Conservation (phyloP, 2,329 filamentous ascomycete genomes). For the Aspergillus piperis region DNA sequence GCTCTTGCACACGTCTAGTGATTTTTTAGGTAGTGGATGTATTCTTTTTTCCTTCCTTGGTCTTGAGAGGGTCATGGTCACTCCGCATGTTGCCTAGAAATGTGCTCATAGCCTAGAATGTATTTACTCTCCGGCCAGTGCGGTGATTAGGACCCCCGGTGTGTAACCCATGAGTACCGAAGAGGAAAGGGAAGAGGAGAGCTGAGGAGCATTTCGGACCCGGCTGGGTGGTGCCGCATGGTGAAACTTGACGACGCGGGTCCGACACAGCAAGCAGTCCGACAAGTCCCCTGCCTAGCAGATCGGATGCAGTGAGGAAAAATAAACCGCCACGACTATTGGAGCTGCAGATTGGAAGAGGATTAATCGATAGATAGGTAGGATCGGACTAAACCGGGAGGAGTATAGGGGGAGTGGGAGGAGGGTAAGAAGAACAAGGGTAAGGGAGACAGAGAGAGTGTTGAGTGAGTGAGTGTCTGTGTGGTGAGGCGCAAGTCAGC, state of each 20-base stretch:
- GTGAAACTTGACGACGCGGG: not conserved
- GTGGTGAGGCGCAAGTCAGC: constrained; percentile 3
- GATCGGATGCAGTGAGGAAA: not conserved
- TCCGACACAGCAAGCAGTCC: not conserved
- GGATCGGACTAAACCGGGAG: not conserved
- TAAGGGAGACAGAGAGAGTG: too few species aligned
- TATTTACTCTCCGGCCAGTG: not conserved
- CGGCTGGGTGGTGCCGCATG: not conserved
- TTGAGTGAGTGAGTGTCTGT: not conserved
- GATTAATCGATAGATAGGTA: not conserved
- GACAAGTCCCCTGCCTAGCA: not conserved
- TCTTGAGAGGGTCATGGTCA: too few species aligned
- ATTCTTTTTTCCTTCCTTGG: too few species aligned
- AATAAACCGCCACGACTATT: not conserved
- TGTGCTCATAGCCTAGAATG: too few species aligned
- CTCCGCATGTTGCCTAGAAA: too few species aligned
- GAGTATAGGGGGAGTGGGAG: not conserved
- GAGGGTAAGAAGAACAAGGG: too few species aligned
- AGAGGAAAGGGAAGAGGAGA: not conserved
- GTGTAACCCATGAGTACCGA: not conserved
- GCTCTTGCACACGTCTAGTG: too few species aligned
- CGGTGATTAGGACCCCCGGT: not conserved
- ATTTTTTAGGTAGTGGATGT: too few species aligned
- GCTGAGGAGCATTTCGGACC: not conserved
- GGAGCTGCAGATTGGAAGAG: not conserved